A percentile compares a stretch with the other conserved stretches of the same genome.
Conservation (phyloP, 1,139 yeast genomes). For the Dujonia santamariae region DNA sequence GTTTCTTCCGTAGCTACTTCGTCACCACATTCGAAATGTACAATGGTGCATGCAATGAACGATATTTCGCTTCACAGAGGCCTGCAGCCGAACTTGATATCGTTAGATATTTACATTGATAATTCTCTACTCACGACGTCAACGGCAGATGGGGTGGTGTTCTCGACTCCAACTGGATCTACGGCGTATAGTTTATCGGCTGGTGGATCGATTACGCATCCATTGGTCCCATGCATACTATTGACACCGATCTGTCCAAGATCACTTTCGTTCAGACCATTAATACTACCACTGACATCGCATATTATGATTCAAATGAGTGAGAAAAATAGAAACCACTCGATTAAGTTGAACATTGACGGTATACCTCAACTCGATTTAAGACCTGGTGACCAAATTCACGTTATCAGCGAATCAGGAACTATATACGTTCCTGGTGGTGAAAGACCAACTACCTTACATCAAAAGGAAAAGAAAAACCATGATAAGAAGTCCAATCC, state of each 20-base stretch:
- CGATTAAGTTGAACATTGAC: slow-evolving; percentile 66
- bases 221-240: slow-evolving; percentile 76
- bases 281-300: slow-evolving; percentile 71
- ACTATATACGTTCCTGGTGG: slow-evolving; percentile 46
- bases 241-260: slow-evolving; percentile 90
- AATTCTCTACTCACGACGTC: slow-evolving; percentile 83
- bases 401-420: slow-evolving; percentile 60
- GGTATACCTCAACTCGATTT: slow-evolving; percentile 74
- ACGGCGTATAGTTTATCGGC: slow-evolving; percentile 89
- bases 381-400: slow-evolving; percentile 75
- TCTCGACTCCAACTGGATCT: slow-evolving; percentile 92
- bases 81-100: slow-evolving; percentile 78
- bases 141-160: slow-evolving; percentile 84
- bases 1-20: too few species aligned
- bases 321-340: slow-evolving; percentile 38
- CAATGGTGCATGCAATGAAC: slow-evolving; percentile 76
- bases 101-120: slow-evolving; percentile 77
- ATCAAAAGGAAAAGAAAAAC: too few species aligned
- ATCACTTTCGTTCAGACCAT: slow-evolving; percentile 81
- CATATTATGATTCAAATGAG: slow-evolving; percentile 68
- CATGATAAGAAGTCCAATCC: not conserved
- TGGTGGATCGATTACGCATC: slow-evolving; percentile 93
- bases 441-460: too few species aligned
- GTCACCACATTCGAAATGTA: too few species aligned
- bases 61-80: slow-evolving; percentile 89